Base-by-base conservation (phyloP, 192 early-diverging fungal species). In the Coemansia sp. region DNA sequence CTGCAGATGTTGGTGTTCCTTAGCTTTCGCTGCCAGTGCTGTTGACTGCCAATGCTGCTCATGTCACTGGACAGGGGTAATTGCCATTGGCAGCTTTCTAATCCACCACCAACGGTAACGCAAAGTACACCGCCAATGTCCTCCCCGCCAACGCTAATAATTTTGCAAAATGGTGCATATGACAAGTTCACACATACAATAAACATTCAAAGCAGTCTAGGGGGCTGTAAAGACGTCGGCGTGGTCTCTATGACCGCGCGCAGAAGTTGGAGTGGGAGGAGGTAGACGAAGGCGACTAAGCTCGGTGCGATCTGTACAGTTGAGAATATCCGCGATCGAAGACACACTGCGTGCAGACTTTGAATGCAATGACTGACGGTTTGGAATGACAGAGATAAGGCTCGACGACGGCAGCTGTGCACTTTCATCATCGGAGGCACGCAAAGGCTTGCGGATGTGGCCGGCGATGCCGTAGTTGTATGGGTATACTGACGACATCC, bases 261-360 rank as follows among this genome's bases (percentile, higher is more conserved):
- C 60, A 5, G 68, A 31, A 5, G 77, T 80, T 28, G 77, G 77
- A 4, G 77, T 80, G 27, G 77, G 77, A 18, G 77, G 77, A 3
- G 77, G 77, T 49, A 80, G 58, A 27, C 77, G 77, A 68, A 80
- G 61, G 58, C 77, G 71, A 60, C 77, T 71, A 22, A 80, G 77
- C 60, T 80, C 71, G n/a, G 77, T 68, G 48, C 77, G 71, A 47
- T 80, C 77, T 28, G 77, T 80, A 69, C 77, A 80, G 68, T 74
- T 80, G 28, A 80, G 68, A 28, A 80, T 80, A 62, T 80, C 77
- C 24, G 77, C 71, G 23, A 80, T 80, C n/a, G 77, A 64, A 52
- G 77, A 80, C 54, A 80, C 77, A 31, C 77, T 80, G 63, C 72
- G 71, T 1, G 68, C 77, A 14, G 77, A 64, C 55, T 80, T 80